A percentile compares a stretch with the other conserved stretches of the same genome.
phyloP scores from a whole-genome alignment of 2,329 filamentous ascomycete species.

The Fusarium clavum region DNA sequence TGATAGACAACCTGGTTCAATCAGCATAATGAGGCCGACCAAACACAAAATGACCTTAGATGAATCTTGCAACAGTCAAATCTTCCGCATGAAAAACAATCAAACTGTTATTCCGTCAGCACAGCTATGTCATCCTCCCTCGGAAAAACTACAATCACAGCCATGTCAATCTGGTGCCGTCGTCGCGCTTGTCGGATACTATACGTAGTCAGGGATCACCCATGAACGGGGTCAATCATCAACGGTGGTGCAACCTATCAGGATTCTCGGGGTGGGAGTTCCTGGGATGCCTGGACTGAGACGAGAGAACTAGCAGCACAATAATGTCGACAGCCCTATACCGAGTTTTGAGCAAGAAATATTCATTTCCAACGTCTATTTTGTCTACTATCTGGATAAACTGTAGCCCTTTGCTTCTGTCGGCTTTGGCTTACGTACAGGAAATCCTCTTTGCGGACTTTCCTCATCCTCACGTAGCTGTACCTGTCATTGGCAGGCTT shows the following conservation, averaged over 20 bases:
- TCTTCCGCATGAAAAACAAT: neutral
- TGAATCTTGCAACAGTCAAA: slow-evolving; percentile 22
- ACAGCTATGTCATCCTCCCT: slow-evolving; percentile 14
- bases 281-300: slow-evolving; percentile 8
- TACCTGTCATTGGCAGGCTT: slow-evolving; percentile 33
- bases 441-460: slow-evolving; percentile 1
- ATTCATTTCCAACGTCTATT: neutral
- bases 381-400: neutral
- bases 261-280: slow-evolving; percentile 7
- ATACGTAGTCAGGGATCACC: slow-evolving; percentile 35
- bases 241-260: slow-evolving; percentile 40
- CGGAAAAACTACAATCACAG: slow-evolving; percentile 32
- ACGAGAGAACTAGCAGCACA: neutral
- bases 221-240: slow-evolving; percentile 32
- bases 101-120: neutral
- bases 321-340: slow-evolving; percentile 8
- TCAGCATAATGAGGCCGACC: slow-evolving; percentile 18
- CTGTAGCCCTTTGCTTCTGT: neutral
- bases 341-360: neutral
- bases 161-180: slow-evolving; percentile 32
- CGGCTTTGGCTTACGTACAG: neutral
- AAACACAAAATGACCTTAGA: slow-evolving; percentile 5
- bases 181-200: slow-evolving; percentile 16
- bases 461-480: slow-evolving; percentile 12
- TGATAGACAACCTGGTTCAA: slow-evolving; percentile 5